phyloP scores from a whole-genome alignment of 441 rosid genomes.

The Mallotus japonicus region DNA sequence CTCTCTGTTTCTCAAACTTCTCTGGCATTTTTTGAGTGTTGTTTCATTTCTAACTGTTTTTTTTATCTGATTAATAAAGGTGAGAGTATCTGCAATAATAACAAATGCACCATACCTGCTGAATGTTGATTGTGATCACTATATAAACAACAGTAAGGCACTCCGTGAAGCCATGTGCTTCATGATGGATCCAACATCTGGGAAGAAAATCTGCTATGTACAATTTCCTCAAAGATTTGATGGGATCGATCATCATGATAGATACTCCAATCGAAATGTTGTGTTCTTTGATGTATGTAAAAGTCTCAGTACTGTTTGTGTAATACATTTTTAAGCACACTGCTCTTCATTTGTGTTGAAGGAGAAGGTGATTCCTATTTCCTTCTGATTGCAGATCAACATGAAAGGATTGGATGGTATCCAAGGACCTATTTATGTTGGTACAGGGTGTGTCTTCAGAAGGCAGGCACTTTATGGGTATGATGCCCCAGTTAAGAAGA shows the following conservation, averaged over 20 bases:
- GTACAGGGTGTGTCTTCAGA: slow-evolving; percentile 96
- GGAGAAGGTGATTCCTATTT: slow-evolving; percentile 12
- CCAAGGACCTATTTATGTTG: slow-evolving; percentile 97
- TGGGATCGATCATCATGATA: slow-evolving; percentile 84
- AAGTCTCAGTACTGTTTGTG: neutral
- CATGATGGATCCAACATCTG: slow-evolving; percentile 91
- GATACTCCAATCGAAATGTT: slow-evolving; percentile 88
- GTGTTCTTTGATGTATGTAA: slow-evolving; percentile 84
- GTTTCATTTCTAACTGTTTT: slow-evolving; percentile 17
- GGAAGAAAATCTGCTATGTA: slow-evolving; percentile 87
- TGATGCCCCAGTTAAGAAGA: slow-evolving; percentile 82
- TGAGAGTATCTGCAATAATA: slow-evolving; percentile 80
- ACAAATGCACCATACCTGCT: slow-evolving; percentile 88
- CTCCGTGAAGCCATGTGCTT: slow-evolving; percentile 97
- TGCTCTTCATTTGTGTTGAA: neutral
- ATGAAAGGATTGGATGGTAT: slow-evolving; percentile 98
- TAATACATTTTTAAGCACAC: neutral
- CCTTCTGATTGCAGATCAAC: slow-evolving; percentile 58
- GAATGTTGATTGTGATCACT: slow-evolving; percentile 96
- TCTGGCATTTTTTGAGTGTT: slow-evolving; percentile 8
- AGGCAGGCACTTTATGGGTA: slow-evolving; percentile 91
- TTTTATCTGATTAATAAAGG: slow-evolving; percentile 43
- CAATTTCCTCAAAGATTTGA: slow-evolving; percentile 97
- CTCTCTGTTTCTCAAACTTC: slow-evolving; percentile 11
- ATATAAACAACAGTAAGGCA: slow-evolving; percentile 91